Evolutionary conservation across 176 grass and related monocot genomes (phyloP).

Genomic region (Oropetium thomaeum): DNA sequence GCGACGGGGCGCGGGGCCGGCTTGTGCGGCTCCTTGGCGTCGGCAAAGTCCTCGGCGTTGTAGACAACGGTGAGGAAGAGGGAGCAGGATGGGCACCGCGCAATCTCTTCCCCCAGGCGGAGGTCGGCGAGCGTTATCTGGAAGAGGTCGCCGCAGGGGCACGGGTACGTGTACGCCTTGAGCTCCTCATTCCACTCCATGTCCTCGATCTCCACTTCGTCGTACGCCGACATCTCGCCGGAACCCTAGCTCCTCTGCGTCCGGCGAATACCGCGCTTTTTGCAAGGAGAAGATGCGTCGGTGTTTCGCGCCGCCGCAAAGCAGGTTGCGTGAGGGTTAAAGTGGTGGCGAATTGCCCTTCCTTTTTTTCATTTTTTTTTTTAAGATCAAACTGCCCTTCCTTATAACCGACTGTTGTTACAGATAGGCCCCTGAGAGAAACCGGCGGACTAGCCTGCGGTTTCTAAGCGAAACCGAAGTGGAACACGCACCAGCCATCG

Average conservation of each 20-base stretch:
- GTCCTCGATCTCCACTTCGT: constrained; percentile 99
- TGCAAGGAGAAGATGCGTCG: background rate
- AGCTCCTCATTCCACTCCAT: constrained; percentile 94
- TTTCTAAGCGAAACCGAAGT: no score
- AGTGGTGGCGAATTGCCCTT: no score
- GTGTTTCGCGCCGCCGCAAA: constrained; percentile 20
- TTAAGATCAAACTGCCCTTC: no score
- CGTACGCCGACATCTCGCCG: constrained; percentile 77
- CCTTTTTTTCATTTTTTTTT: no score
- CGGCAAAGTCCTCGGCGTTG: constrained; percentile 84
- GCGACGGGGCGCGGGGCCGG: constrained; percentile 45
- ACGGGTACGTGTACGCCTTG: constrained; percentile 84
- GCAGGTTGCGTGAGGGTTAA: background rate
- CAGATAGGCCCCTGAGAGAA: background rate
- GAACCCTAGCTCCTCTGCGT: constrained; percentile 33
- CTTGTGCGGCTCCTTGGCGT: constrained; percentile 56
- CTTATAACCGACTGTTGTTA: background rate
- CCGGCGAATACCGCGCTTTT: background rate
- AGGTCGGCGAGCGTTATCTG: constrained; percentile 91
- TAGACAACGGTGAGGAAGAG: constrained; percentile 96
- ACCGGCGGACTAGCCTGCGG: constrained; percentile 21
- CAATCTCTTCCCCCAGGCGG: constrained; percentile 90
- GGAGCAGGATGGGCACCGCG: constrained; percentile 86
- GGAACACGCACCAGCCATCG: no score
- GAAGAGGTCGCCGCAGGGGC: constrained; percentile 96